Conservation (phyloP, 768 basidiomycete genomes). For the Macrolepiota fuliginosa region DNA sequence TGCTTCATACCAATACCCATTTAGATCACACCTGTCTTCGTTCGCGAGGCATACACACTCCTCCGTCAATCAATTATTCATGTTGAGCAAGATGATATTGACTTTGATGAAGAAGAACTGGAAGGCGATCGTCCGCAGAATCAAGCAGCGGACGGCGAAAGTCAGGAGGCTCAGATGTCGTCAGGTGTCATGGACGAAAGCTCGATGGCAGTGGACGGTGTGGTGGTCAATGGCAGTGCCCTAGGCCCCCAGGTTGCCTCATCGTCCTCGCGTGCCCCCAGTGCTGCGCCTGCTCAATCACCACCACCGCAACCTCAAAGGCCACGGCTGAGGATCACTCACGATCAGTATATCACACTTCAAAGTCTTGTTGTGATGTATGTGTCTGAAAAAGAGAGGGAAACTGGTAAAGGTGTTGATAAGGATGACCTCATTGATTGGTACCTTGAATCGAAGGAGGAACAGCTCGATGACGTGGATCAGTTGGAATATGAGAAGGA, state of each 20-base stretch:
- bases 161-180: constrained; percentile 61
- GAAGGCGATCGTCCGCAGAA: constrained; percentile 49
- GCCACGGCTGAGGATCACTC: constrained; percentile 84
- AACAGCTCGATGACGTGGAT: constrained; percentile 77
- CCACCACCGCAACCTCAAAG: constrained; percentile 45
- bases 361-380: constrained; percentile 88
- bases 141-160: constrained; percentile 27
- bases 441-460: constrained; percentile 92
- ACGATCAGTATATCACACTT: constrained; percentile 91
- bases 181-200: constrained; percentile 57
- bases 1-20: background rate
- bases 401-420: constrained; percentile 75
- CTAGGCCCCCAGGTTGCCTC: constrained; percentile 22
- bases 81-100: constrained; percentile 98
- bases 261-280: constrained; percentile 38
- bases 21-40: constrained; percentile 91
- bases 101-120: constrained; percentile 90
- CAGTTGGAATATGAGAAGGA: constrained; percentile 90
- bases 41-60: constrained; percentile 92
- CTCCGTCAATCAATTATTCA: constrained; percentile 98
- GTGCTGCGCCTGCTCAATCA: constrained; percentile 29
- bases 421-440: constrained; percentile 93
- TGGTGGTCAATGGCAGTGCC: constrained; percentile 27
- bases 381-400: constrained; percentile 72
- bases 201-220: constrained; percentile 34